Evolutionary conservation across 441 rosid species (phyloP), one percentile per base, ranked within the genome.

Genomic region (Biscutella laevigata): DNA sequence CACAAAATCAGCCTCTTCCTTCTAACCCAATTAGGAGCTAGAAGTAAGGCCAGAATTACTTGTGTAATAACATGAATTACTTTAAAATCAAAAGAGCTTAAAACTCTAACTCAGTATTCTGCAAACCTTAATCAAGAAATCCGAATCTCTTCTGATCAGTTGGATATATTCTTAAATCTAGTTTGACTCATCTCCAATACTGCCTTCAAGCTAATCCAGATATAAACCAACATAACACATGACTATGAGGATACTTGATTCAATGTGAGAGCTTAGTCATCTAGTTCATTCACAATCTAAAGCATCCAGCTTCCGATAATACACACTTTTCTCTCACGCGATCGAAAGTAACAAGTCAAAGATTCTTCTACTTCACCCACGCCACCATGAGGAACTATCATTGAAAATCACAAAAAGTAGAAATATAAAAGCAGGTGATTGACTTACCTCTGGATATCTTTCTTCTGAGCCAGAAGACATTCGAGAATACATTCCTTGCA

Each of bases 401-500:
- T 24, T 16, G 8, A n/a, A n/a, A n/a, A n/a, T n/a, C 35, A 3
- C 11, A 28, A 53, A 28, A 3, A 1, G n/a, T 11, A 44, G 26
- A 26, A 0, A 11, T 4, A 37, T 6, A 29, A 34, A 34, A 11
- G 38, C 17, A n/a, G n/a, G 1, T 30, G 5, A 21, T 24, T 11
- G 20, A 9, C n/a, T 7, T 62, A 83, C 97, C 97, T 78, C 43
- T 75, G 84, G 26, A 83, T 88, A 64, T 86, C 92, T 57, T 86
- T 88, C 61, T 81, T 88, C 74, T 88, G 97, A 41, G 88, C 62
- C 6, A 85, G 55, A 39, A 88, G 76, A 74, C 92, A 88, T 61
- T 83, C 82, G 49, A 85, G 80, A 48, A 83, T 83, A 61, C 96
- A 48, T 37, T 88, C 92, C 62, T 75, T 88, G 41, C 92, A 85